A percentile compares a stretch with the other conserved stretches of the same genome.
These are phyloP conservation scores for Cyclotella sp. DNA, from an alignment of 108 stramenopile genomes.

Conservation along the genomic window DNA sequence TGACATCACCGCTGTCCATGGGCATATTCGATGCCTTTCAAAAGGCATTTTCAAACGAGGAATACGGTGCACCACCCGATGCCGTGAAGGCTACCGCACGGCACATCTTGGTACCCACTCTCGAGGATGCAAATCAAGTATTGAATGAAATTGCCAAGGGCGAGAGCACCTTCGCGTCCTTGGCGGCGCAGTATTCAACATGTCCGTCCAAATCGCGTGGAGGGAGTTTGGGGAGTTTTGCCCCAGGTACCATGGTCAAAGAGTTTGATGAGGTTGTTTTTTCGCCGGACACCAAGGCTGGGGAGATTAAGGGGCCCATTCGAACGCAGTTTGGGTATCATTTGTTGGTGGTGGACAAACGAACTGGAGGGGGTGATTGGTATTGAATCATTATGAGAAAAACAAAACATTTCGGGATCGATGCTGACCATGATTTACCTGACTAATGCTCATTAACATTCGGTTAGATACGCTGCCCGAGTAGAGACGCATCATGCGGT, in stretches of 20 bases:
- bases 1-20: constrained; percentile 43
- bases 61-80: constrained; percentile 77
- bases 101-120: constrained; percentile 73
- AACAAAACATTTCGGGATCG: neutral
- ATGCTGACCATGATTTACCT: neutral
- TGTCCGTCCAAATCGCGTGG: constrained; percentile 70
- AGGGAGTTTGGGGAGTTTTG: constrained; percentile 74
- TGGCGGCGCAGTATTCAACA: constrained; percentile 68
- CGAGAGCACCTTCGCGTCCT: constrained; percentile 52
- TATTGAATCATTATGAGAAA: constrained; percentile 8
- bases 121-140: constrained; percentile 60
- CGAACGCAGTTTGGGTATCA: constrained; percentile 80
- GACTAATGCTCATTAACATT: too few relatives aligned
- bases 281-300: constrained; percentile 59
- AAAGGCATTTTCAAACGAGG: constrained; percentile 66
- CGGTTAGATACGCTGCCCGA: too few relatives aligned
- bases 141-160: constrained; percentile 56
- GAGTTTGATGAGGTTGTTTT: constrained; percentile 86
- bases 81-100: constrained; percentile 78
- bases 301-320: constrained; percentile 64
- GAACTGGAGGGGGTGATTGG: constrained; percentile 62
- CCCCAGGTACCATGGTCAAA: constrained; percentile 81
- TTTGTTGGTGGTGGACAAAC: constrained; percentile 81
- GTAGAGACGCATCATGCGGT: too few relatives aligned
- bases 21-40: constrained; percentile 64